These are phyloP conservation scores for Vararia minispora DNA, from an alignment of 768 basidiomycete genomes.

Conservation along the genomic window DNA sequence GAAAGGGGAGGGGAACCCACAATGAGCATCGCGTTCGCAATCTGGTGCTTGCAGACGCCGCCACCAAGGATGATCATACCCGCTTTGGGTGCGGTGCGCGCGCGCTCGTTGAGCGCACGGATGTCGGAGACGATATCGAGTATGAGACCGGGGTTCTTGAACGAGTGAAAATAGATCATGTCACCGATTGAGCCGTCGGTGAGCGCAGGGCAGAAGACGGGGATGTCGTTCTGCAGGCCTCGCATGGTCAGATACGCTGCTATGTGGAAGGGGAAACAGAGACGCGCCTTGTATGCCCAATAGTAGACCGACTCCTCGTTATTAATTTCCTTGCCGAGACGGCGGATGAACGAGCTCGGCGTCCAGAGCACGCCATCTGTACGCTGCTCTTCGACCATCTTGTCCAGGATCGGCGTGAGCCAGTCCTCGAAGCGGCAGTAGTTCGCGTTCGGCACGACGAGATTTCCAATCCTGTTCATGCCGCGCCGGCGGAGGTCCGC, in stretches of 20 bases:
- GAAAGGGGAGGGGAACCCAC: slow-evolving; percentile 33
- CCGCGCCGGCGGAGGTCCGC: slow-evolving; percentile 77
- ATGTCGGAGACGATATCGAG: slow-evolving; percentile 96
- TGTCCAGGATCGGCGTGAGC: slow-evolving; percentile 89
- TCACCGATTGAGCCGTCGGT: slow-evolving; percentile 98
- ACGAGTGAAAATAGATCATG: slow-evolving; percentile 99
- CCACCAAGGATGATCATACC: slow-evolving; percentile 98
- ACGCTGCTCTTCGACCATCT: slow-evolving; percentile 84
- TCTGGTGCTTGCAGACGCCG: slow-evolving; percentile 98
- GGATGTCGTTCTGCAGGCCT: slow-evolving; percentile 78
- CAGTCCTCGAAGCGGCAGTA: slow-evolving; percentile 99
- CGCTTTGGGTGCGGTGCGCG: slow-evolving; percentile 80
- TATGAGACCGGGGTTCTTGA: slow-evolving; percentile 70
- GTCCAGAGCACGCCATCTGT: slow-evolving; percentile 65
- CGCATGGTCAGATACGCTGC: slow-evolving; percentile 18
- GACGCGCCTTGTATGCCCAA: slow-evolving; percentile 95
- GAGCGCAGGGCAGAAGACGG: slow-evolving; percentile 95
- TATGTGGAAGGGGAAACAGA: slow-evolving; percentile 10
- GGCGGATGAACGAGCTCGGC: slow-evolving; percentile 85
- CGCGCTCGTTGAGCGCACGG: slow-evolving; percentile 79
- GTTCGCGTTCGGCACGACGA: slow-evolving; percentile 94
- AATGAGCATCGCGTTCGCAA: slow-evolving; percentile 99
- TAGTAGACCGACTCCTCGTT: slow-evolving; percentile 97
- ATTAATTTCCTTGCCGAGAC: slow-evolving; percentile 95
- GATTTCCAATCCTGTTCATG: slow-evolving; percentile 96